Conservation (phyloP, 768 basidiomycete genomes). For the Serendipita sp. region DNA sequence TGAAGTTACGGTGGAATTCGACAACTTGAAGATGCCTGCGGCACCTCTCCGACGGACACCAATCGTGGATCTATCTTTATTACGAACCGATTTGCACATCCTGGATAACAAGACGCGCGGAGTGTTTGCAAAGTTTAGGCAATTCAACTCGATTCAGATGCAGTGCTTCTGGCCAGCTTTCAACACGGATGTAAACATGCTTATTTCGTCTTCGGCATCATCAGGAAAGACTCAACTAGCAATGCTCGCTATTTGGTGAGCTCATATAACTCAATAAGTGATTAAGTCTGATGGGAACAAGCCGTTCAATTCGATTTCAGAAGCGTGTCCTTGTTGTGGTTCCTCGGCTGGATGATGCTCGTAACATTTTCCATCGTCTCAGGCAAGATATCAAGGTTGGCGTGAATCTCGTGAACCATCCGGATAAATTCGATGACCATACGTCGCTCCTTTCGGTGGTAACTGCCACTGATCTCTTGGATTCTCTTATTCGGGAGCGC, state of each 20-base stretch:
- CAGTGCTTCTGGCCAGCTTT: slow-evolving; percentile 74
- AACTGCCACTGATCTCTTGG: slow-evolving; percentile 37
- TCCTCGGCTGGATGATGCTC: slow-evolving; percentile 26
- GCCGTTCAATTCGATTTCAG: too few relatives aligned
- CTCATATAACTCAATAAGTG: too few relatives aligned
- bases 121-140: slow-evolving; percentile 27
- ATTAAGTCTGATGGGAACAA: too few relatives aligned
- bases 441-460: slow-evolving; percentile 31
- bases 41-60: slow-evolving; percentile 39
- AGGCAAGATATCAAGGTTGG: not conserved
- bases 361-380: not conserved
- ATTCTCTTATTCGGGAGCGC: slow-evolving; percentile 18
- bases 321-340: slow-evolving; percentile 20
- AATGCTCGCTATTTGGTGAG: slow-evolving; percentile 58
- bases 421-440: not conserved
- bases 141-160: slow-evolving; percentile 74
- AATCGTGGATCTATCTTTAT: slow-evolving; percentile 57
- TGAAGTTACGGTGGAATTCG: slow-evolving; percentile 44
- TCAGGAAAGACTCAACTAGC: slow-evolving; percentile 68
- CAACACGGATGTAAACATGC: slow-evolving; percentile 45
- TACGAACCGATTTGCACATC: slow-evolving; percentile 21
- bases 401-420: not conserved
- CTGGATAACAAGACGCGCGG: not conserved
- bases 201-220: slow-evolving; percentile 65
- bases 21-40: slow-evolving; percentile 59